These are phyloP conservation scores for Lycium ferocissimum DNA, from an alignment of 257 asterid genomes.

Conservation along the genomic window DNA sequence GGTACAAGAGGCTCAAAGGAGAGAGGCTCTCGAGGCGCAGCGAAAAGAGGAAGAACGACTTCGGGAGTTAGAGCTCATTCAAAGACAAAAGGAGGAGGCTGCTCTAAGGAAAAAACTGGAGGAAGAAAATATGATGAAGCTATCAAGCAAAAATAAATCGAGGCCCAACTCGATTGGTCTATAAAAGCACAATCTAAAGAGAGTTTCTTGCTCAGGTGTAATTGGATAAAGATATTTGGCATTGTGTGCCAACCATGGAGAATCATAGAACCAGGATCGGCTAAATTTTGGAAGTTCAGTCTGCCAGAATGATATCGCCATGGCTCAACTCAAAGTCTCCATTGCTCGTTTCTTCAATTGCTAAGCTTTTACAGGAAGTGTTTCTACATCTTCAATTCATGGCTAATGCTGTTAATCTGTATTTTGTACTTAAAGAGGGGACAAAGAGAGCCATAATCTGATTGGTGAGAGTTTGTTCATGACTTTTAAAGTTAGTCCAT, in stretches of 20 bases:
- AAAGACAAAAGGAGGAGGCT: slow-evolving; percentile 89
- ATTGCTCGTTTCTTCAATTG: neutral
- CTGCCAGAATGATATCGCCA: neutral
- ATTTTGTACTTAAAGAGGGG: neutral
- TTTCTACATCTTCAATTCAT: slow-evolving; percentile 4
- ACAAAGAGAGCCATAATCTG: neutral
- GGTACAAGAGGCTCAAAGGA: slow-evolving; percentile 91
- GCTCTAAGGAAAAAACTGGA: slow-evolving; percentile 72
- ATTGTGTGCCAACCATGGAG: neutral
- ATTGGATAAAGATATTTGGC: neutral
- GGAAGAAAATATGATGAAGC: slow-evolving; percentile 59
- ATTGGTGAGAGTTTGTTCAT: neutral
- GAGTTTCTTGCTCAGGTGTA: neutral
- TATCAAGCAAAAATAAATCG: slow-evolving; percentile 53
- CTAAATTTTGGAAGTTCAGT: neutral
- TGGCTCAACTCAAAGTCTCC: slow-evolving; percentile 27
- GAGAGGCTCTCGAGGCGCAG: slow-evolving; percentile 81
- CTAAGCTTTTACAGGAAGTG: neutral
- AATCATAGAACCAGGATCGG: neutral
- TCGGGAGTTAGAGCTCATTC: slow-evolving; percentile 80
- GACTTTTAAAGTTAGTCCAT: neutral
- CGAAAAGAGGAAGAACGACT: slow-evolving; percentile 85
- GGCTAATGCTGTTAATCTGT: slow-evolving; percentile 8
- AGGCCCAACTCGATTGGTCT: slow-evolving; percentile 55
- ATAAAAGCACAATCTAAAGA: slow-evolving; percentile 17